A percentile compares a stretch with the other conserved stretches of the same genome.
phyloP scores from a whole-genome alignment of 305 asterid genomes.

The Ajuga reptans region DNA sequence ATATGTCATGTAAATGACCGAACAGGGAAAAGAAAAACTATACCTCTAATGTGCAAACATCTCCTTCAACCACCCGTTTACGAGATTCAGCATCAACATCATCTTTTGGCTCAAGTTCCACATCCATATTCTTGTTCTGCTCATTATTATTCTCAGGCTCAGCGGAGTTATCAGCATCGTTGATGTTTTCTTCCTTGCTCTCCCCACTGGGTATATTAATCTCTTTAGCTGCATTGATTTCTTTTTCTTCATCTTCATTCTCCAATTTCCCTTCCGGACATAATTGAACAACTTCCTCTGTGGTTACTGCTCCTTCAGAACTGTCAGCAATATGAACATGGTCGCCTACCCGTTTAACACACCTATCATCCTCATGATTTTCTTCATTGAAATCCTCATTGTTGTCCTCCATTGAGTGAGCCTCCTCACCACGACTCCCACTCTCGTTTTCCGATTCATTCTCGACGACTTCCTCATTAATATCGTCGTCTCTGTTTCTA shows the following conservation, averaged over 20 bases:
- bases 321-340: constrained; percentile 6
- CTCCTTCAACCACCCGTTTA: constrained; percentile 3
- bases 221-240: constrained; percentile 8
- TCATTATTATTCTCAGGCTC: background rate
- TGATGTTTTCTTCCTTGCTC: constrained; percentile 5
- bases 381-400: constrained; percentile 34
- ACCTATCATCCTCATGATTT: constrained; percentile 26
- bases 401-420: constrained; percentile 48
- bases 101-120: constrained; percentile 10
- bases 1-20: too few relatives aligned
- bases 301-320: constrained; percentile 10
- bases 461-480: constrained; percentile 53
- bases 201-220: constrained; percentile 1
- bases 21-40: too few relatives aligned
- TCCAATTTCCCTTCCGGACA: constrained; percentile 14
- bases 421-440: constrained; percentile 49
- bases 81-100: constrained; percentile 11
- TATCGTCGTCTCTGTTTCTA: constrained; percentile 34
- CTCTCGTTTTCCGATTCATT: constrained; percentile 57
- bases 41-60: constrained; percentile 1
- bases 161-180: background rate
- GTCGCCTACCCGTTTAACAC: constrained; percentile 12
- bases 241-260: constrained; percentile 15
- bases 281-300: background rate
- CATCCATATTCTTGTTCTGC: background rate